Conservation (phyloP, 139 green algal species). For the Pseudopediastrum boryanum region DNA sequence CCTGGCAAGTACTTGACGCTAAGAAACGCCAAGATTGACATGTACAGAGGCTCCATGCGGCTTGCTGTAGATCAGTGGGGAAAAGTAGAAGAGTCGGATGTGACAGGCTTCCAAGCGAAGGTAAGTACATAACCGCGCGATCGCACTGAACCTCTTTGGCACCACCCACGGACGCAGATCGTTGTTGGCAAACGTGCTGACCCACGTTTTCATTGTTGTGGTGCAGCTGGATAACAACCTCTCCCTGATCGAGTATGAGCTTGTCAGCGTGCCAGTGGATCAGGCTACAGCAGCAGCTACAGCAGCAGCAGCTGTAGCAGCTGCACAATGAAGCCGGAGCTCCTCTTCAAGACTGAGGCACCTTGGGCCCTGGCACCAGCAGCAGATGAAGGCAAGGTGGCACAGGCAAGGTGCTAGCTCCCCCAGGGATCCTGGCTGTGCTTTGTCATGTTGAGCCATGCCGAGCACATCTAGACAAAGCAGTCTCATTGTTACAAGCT, state of each 20-base stretch:
- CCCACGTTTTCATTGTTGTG: not conserved
- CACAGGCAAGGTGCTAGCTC: no score
- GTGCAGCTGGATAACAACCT: slow-evolving; percentile 87
- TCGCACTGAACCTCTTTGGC: not conserved
- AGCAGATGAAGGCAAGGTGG: no score
- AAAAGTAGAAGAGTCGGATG: slow-evolving; percentile 64
- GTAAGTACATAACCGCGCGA: slow-evolving; percentile 26
- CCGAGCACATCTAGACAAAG: no score
- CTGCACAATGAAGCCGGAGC: no score
- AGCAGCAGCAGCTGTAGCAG: not conserved
- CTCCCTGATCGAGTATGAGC: slow-evolving; percentile 90
- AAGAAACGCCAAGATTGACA: slow-evolving; percentile 90
- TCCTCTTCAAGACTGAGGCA: no score
- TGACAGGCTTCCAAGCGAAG: slow-evolving; percentile 63
- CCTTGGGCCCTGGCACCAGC: no score
- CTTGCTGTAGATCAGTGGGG: slow-evolving; percentile 82
- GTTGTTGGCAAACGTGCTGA: not conserved
- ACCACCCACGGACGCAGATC: not conserved
- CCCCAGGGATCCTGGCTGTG: no score
- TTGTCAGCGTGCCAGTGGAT: slow-evolving; percentile 47
- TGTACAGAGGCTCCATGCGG: slow-evolving; percentile 90
- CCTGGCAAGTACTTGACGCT: slow-evolving; percentile 72
- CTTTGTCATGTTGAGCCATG: no score
- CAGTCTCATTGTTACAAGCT: no score
- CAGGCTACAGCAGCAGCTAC: slow-evolving; percentile 7